These are phyloP conservation scores for Pneumocystis carinii DNA, from an alignment of 1,139 yeast species.

Conservation along the genomic window DNA sequence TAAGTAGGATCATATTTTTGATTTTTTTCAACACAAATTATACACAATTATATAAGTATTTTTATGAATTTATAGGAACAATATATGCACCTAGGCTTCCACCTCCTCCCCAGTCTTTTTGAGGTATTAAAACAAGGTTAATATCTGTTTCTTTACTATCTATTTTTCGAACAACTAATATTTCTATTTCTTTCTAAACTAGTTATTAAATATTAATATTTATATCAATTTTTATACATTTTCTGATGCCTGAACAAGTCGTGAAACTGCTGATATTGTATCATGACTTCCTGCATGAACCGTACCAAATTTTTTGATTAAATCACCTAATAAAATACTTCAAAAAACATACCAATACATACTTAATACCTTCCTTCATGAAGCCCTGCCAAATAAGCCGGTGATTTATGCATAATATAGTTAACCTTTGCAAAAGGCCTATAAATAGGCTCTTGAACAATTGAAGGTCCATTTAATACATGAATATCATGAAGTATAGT, in stretches of 20 bases:
- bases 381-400: conserved; percentile 31
- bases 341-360: not conserved
- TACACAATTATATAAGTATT: not conserved
- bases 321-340: conserved; percentile 32
- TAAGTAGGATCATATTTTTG: not conserved
- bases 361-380: too few species aligned
- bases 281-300: conserved; percentile 41
- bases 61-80: conserved; percentile 26
- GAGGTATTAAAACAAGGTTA: conserved; percentile 33
- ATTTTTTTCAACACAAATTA: not conserved
- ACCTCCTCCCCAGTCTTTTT: conserved; percentile 48
- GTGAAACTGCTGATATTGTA: conserved; percentile 31
- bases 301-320: conserved; percentile 37
- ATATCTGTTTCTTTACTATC: conserved; percentile 9
- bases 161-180: conserved; percentile 2
- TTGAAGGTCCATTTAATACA: conserved; percentile 8
- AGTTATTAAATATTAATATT: not conserved
- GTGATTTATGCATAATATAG: conserved; percentile 32
- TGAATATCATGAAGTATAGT: conserved; percentile 34
- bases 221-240: conserved; percentile 10
- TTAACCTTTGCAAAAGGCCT: conserved; percentile 20
- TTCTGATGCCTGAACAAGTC: conserved; percentile 17
- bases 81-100: conserved; percentile 64
- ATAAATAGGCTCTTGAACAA: conserved; percentile 20
- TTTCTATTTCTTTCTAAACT: not conserved